Evolutionary conservation across 768 basidiomycete species (phyloP).

Genomic region (Tephrocybe sp.): DNA sequence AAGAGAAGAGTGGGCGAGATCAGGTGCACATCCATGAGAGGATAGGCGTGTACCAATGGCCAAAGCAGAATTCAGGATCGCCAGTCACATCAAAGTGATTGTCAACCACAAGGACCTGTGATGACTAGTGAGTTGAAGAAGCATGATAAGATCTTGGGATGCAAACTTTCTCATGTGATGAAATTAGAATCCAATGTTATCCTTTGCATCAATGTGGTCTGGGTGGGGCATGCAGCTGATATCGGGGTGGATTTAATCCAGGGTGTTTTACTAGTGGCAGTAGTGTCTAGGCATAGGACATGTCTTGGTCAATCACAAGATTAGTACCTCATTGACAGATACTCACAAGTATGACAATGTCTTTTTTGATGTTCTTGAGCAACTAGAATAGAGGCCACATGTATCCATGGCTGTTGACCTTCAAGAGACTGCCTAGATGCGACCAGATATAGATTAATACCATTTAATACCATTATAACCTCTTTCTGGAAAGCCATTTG

Average conservation of each 20-base stretch:
- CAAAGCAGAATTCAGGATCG: conserved; percentile 94
- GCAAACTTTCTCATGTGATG: conserved; percentile 83
- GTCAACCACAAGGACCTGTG: conserved; percentile 77
- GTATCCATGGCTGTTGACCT: too few species aligned
- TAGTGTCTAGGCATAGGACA: neutral
- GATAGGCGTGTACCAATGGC: conserved; percentile 97
- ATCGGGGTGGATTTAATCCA: conserved; percentile 85
- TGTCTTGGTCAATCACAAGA: too few species aligned
- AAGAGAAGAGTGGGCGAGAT: conserved; percentile 87
- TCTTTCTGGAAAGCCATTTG: too few species aligned
- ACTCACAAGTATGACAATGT: too few species aligned
- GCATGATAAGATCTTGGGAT: conserved; percentile 7
- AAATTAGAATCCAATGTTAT: conserved; percentile 84
- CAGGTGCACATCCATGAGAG: conserved; percentile 90
- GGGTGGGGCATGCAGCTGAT: conserved; percentile 90
- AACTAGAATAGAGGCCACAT: too few species aligned
- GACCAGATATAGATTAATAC: too few species aligned
- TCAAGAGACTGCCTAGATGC: too few species aligned
- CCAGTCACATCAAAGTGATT: conserved; percentile 86
- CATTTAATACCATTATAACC: too few species aligned
- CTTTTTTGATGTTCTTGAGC: too few species aligned
- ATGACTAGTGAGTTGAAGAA: neutral
- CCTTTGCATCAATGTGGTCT: conserved; percentile 85
- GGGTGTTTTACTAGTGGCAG: conserved; percentile 48
- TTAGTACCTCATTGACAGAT: too few species aligned